phyloP scores from a whole-genome alignment of 208 protist species.

The Leishmania arabica region DNA sequence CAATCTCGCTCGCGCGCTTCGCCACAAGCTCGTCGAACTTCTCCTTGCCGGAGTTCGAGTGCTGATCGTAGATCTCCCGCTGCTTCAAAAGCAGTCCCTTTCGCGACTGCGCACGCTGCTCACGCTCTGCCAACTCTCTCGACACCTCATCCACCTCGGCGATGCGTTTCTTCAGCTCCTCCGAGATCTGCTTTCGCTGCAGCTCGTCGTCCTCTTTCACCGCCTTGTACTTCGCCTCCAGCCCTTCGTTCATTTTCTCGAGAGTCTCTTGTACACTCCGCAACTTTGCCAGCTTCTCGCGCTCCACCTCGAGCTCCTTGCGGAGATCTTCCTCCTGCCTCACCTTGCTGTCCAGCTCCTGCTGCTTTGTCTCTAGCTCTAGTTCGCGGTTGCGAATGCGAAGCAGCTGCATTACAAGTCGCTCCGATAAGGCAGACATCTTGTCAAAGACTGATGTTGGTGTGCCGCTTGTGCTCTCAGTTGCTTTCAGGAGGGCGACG shows the following conservation, averaged over 20 bases:
- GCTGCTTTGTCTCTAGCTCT: conserved; percentile 48
- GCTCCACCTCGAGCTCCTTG: conserved; percentile 28
- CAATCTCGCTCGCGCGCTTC: conserved; percentile 50
- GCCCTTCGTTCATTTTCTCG: conserved; percentile 50
- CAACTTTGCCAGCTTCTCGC: conserved; percentile 49
- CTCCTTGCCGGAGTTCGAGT: conserved; percentile 37
- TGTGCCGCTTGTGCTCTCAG: not conserved
- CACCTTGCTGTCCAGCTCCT: conserved; percentile 34
- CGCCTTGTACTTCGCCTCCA: conserved; percentile 48
- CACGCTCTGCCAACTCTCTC: conserved; percentile 38
- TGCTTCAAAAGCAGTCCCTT: conserved; percentile 52
- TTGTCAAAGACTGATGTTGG: not conserved
- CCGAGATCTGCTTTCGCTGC: conserved; percentile 41
- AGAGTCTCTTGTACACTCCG: conserved; percentile 38
- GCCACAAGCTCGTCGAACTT: conserved; percentile 60
- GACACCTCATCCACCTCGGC: conserved; percentile 50
- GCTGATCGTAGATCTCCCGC: conserved; percentile 64
- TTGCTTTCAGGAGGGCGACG: not conserved
- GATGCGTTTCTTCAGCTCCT: conserved; percentile 42
- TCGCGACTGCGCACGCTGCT: conserved; percentile 40
- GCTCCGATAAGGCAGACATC: conserved; percentile 52
- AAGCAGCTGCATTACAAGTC: conserved; percentile 66
- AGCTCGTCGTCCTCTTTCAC: conserved; percentile 47
- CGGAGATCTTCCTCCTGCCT: conserved; percentile 35
- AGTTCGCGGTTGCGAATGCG: conserved; percentile 46